phyloP scores from a whole-genome alignment of 2,329 filamentous ascomycete genomes.

The Claviceps sp. region DNA sequence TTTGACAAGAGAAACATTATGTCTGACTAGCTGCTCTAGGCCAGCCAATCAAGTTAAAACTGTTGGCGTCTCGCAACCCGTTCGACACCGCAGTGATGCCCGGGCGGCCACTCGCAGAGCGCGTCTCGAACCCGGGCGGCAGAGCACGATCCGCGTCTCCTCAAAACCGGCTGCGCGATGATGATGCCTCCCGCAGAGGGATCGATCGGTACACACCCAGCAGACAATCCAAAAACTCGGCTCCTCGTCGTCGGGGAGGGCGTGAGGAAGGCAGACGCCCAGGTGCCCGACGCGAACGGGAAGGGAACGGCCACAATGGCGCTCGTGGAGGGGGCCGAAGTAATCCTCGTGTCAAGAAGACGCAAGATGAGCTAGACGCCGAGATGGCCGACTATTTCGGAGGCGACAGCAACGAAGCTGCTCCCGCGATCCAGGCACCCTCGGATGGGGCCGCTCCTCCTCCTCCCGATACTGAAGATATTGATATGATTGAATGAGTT shows the following conservation, averaged over 20 bases:
- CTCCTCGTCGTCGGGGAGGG: constrained; percentile 37
- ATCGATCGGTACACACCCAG: constrained; percentile 73
- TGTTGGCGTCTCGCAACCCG: constrained; percentile 47
- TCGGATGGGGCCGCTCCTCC: constrained; percentile 17
- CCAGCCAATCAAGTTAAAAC: constrained; percentile 64
- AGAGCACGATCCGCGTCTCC: constrained; percentile 52
- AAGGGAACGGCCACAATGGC: constrained; percentile 21
- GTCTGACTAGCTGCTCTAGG: constrained; percentile 28
- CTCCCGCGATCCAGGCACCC: constrained; percentile 15
- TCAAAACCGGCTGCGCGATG: constrained; percentile 31
- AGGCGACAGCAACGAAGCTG: constrained; percentile 23
- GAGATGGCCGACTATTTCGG: constrained; percentile 94
- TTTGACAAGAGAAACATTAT: not conserved
- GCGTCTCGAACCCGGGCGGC: constrained; percentile 40
- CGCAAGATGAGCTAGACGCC: constrained; percentile 82
- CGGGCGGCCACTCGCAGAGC: constrained; percentile 44
- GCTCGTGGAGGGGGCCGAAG: constrained; percentile 24
- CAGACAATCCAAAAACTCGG: constrained; percentile 43
- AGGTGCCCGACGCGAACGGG: constrained; percentile 27
- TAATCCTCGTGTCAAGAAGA: constrained; percentile 60
- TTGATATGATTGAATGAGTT: constrained; percentile 59
- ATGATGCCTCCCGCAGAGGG: constrained; percentile 48
- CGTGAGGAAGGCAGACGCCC: constrained; percentile 39
- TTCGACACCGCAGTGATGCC: constrained; percentile 43
- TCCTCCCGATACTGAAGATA: constrained; percentile 34